phyloP scores from a whole-genome alignment of 805 yeast species.

The Yarrowia sp. region DNA sequence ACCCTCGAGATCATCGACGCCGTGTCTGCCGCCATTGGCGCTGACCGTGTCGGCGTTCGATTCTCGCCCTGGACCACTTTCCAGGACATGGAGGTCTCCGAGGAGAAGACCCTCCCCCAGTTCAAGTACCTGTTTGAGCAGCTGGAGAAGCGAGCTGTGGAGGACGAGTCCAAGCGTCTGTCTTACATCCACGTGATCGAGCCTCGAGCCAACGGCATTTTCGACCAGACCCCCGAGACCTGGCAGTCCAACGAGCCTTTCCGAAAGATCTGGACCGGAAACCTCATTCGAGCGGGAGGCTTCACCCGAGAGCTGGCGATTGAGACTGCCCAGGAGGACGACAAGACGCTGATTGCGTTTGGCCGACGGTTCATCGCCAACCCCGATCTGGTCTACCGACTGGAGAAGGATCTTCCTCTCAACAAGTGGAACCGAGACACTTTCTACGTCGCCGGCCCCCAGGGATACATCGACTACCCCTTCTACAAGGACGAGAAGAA shows the following conservation, averaged over 20 bases:
- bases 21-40: constrained; percentile 55
- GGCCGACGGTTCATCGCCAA: constrained; percentile 62
- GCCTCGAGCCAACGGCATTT: constrained; percentile 48
- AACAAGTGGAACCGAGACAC: constrained; percentile 57
- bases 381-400: constrained; percentile 60
- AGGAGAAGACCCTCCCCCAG: constrained; percentile 42
- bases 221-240: constrained; percentile 42
- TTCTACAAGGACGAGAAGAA: constrained; percentile 21
- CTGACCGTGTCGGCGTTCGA: constrained; percentile 57
- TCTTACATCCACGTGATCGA: constrained; percentile 53
- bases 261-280: constrained; percentile 56
- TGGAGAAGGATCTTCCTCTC: constrained; percentile 54
- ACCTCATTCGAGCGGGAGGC: constrained; percentile 54
- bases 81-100: constrained; percentile 40
- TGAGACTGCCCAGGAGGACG: constrained; percentile 46
- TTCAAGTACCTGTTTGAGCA: constrained; percentile 54
- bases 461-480: constrained; percentile 58
- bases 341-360: constrained; percentile 49
- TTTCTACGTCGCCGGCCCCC: constrained; percentile 54
- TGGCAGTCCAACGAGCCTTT: constrained; percentile 41
- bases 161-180: constrained; percentile 47
- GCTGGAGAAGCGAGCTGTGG: constrained; percentile 52
- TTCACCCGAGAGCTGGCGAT: constrained; percentile 40
- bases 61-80: constrained; percentile 44
- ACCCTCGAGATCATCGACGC: constrained; percentile 61